Conservation (phyloP, 345 rosid species). For the Gossypium sturtianum region DNA sequence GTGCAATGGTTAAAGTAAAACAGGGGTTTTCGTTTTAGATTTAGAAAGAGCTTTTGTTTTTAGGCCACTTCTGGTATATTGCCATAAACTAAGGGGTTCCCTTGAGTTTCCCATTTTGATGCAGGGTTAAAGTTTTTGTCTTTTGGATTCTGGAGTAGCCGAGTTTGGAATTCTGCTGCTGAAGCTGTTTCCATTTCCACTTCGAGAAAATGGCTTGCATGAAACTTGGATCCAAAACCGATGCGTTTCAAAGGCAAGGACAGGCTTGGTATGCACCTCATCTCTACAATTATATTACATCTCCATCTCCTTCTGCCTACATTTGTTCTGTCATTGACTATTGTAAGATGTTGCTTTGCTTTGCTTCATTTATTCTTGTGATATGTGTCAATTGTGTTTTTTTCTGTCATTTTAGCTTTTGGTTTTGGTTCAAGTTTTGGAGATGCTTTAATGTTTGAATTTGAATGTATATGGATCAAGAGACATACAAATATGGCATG, state of each 20-base stretch:
- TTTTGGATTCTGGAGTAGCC: neutral
- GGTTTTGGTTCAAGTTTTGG: neutral
- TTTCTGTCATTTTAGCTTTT: conserved; percentile 1
- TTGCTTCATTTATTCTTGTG: neutral
- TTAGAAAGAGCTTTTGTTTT: conserved; percentile 3
- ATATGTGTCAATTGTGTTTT: neutral
- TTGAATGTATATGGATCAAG: neutral
- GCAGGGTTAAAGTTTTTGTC: neutral
- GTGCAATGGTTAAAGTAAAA: neutral
- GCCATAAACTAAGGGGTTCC: neutral
- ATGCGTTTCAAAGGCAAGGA: conserved; percentile 91
- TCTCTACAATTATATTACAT: neutral
- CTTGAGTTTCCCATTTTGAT: neutral
- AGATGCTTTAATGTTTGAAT: neutral
- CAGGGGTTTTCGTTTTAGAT: conserved; percentile 16
- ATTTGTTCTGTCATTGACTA: neutral
- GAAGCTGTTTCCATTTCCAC: conserved; percentile 11
- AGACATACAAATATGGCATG: neutral
- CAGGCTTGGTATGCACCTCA: conserved; percentile 76
- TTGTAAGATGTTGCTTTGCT: neutral
- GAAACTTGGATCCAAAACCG: conserved; percentile 91
- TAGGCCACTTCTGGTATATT: neutral
- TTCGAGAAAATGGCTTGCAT: conserved; percentile 65
- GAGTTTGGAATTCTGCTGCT: conserved; percentile 10
- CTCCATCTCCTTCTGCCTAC: neutral